Evolutionary conservation across 1,139 yeast species (phyloP), one percentile per base, ranked within the genome.

Genomic region (Arxiozyma slooffiae): DNA sequence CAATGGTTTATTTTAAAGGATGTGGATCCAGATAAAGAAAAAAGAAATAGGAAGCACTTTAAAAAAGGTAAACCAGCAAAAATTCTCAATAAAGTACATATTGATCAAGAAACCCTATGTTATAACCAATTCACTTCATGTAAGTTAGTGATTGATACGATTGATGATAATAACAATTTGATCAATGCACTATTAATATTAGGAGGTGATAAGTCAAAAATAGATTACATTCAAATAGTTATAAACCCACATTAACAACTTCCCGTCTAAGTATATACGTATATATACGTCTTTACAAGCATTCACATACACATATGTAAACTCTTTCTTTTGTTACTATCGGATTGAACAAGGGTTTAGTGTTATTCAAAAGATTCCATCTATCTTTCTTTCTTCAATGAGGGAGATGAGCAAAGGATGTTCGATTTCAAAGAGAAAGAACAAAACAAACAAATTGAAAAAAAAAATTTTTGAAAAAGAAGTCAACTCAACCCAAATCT

Each of bases 1-100:
- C 41, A 48, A 11, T 55, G 56, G 53, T 39, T 38, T 16, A 18
- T 39, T 16, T 37, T 34, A 14, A 44, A 46, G 17, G 39, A 21
- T 9, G 4, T 26, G 18, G 38, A 38, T 14, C 30, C 38, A 30
- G 36, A 22, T 16, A 21, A 36, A 8, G 39, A 44, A 6, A 38
- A 43, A 43, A 45, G 41, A 24, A n/a, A 34, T 5, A 42, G 39
- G 17, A 30, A 34, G n/a, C 20, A 34, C 7, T 42, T 34, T 17
- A 30, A 42, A 7, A 42, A 21, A 14, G 6, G 22, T 17, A 6
- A 21, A 14, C 22, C 39, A 16, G 26, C 38, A 9, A 34, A 30
- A 14, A 30, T 42, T 5, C 17, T 42, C 3, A 20, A 7, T n/a
- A 42, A 42, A 34, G 22, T 42, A 20, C 18, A 20, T 8, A 30